Evolutionary conservation across 1,284 basidiomycete genomes (phyloP).

Genomic region (Moniliella sp.): DNA sequence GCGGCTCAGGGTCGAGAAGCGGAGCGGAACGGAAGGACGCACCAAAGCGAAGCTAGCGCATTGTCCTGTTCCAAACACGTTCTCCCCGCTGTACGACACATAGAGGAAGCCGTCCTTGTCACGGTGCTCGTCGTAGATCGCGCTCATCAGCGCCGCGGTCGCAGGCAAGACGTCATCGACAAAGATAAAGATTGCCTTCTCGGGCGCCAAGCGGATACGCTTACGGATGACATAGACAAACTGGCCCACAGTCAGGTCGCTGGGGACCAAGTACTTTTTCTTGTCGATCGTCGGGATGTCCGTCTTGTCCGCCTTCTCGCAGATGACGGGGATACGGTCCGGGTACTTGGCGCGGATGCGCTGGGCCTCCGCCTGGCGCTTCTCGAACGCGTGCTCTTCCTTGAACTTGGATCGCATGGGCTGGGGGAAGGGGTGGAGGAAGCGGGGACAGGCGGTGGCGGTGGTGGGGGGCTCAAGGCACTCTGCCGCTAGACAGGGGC

Average conservation of each 20-base stretch:
- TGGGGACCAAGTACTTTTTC: constrained; percentile 99
- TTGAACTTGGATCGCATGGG: constrained; percentile 93
- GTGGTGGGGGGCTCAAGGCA: background rate
- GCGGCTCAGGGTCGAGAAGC: too few relatives aligned
- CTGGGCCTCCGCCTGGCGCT: constrained; percentile 86
- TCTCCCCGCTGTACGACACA: constrained; percentile 6
- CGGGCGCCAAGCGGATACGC: constrained; percentile 96
- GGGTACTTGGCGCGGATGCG: constrained; percentile 94
- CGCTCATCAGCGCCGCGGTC: constrained; percentile 91
- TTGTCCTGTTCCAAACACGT: too few relatives aligned
- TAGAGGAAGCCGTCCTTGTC: constrained; percentile 32
- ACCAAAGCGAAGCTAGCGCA: too few relatives aligned
- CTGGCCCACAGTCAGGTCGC: constrained; percentile 79
- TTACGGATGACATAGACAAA: constrained; percentile 99
- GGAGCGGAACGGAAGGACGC: too few relatives aligned
- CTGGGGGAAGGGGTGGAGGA: background rate
- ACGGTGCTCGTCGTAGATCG: constrained; percentile 90
- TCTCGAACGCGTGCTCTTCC: constrained; percentile 98
- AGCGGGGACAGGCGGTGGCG: background rate
- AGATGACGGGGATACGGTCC: constrained; percentile 95
- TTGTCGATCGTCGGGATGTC: constrained; percentile 99
- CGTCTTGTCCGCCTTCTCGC: constrained; percentile 95
- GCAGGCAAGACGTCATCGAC: constrained; percentile 84
- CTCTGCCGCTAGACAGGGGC: too few relatives aligned
- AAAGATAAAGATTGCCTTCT: constrained; percentile 52